Percentiles rank a stretch among this genome's conserved stretches.
phyloP scores from a whole-genome alignment of 2,329 filamentous ascomycete species.

The Aspergillus niger region DNA sequence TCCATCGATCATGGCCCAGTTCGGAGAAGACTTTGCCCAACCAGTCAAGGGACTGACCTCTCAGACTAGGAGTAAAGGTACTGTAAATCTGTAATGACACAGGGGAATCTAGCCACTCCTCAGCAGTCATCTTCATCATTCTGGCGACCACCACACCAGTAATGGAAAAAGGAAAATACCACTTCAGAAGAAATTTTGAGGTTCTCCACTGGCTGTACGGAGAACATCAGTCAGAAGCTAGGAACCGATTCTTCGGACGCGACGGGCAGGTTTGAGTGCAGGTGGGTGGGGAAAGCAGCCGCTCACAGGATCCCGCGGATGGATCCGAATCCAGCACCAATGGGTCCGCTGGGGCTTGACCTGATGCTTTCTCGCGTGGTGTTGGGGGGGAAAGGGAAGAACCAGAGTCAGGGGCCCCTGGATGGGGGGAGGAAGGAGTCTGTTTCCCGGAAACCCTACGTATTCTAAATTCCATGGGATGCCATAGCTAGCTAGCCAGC shows the following conservation, averaged over 20 bases:
- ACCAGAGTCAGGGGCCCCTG: slow-evolving; percentile 18
- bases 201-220: slow-evolving; percentile 21
- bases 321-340: slow-evolving; percentile 30
- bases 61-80: not conserved
- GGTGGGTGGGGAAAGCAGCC: slow-evolving; percentile 31
- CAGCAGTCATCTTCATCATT: slow-evolving; percentile 8
- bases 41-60: slow-evolving; percentile 1
- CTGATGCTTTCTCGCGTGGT: slow-evolving; percentile 26
- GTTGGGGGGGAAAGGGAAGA: slow-evolving; percentile 4
- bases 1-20: slow-evolving; percentile 5
- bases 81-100: slow-evolving; percentile 3
- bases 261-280: slow-evolving; percentile 26
- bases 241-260: slow-evolving; percentile 36
- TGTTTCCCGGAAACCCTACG: slow-evolving; percentile 14
- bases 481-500: not conserved
- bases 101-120: slow-evolving; percentile 7
- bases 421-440: slow-evolving; percentile 11
- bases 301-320: slow-evolving; percentile 34
- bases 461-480: not conserved
- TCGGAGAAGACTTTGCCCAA: not conserved
- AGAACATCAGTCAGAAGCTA: slow-evolving; percentile 24
- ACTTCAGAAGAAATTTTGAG: slow-evolving; percentile 14
- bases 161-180: slow-evolving; percentile 15
- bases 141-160: slow-evolving; percentile 17
- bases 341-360: slow-evolving; percentile 22